Conservation (phyloP, 2,329 filamentous ascomycete species). For the Epichloe gansuensis region DNA sequence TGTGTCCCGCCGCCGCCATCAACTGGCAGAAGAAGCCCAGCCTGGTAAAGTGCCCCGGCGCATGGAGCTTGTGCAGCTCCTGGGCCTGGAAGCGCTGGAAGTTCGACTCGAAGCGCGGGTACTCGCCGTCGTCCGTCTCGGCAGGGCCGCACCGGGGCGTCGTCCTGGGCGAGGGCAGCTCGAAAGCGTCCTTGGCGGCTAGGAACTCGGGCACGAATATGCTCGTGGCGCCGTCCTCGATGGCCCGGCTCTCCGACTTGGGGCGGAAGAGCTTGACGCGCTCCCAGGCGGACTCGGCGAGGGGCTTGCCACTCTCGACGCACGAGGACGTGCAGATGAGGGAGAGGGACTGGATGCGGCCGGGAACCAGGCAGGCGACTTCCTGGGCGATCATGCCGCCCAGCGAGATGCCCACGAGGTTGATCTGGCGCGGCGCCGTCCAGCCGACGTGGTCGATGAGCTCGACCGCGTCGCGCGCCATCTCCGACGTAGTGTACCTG, state of each 20-base stretch:
- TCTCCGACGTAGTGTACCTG: constrained; percentile 72
- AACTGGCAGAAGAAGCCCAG: constrained; percentile 66
- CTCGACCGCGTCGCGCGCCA: constrained; percentile 70
- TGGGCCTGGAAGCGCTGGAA: constrained; percentile 73
- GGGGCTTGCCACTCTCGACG: constrained; percentile 49
- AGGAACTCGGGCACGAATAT: constrained; percentile 59
- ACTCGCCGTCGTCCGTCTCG: constrained; percentile 20
- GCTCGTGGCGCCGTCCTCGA: constrained; percentile 51
- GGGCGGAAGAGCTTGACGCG: constrained; percentile 51
- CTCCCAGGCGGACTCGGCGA: constrained; percentile 50
- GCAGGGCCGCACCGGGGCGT: constrained; percentile 28
- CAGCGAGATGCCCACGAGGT: constrained; percentile 71
- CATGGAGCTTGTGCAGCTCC: constrained; percentile 59
- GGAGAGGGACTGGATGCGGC: constrained; percentile 41
- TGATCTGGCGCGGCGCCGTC: constrained; percentile 38
- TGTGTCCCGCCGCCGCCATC: constrained; percentile 67
- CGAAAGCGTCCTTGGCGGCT: constrained; percentile 41
- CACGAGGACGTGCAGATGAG: constrained; percentile 50
- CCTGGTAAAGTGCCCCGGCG: constrained; percentile 47
- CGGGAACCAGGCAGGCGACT: constrained; percentile 43
- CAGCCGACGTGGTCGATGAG: constrained; percentile 58
- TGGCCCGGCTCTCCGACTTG: constrained; percentile 54
- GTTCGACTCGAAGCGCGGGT: constrained; percentile 56
- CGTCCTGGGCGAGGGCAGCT: constrained; percentile 32
- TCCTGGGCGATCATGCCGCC: constrained; percentile 92